These are phyloP conservation scores for Periconia digitata DNA, from an alignment of 2,329 filamentous ascomycete genomes.

Conservation along the genomic window DNA sequence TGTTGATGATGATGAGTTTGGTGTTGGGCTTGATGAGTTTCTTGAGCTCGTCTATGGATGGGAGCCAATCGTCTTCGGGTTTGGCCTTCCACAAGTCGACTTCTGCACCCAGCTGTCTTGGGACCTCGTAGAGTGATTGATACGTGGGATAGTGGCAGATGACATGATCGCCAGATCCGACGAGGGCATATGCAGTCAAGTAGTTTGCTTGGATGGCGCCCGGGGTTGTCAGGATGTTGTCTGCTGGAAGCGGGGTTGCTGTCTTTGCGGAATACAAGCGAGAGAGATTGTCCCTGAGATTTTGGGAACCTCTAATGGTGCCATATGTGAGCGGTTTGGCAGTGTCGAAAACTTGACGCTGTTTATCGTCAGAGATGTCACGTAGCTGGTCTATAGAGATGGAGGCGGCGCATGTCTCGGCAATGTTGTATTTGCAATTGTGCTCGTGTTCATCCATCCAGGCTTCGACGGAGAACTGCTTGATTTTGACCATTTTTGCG, in stretches of 20 bases:
- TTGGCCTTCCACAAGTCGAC: conserved; percentile 75
- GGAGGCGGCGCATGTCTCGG: conserved; percentile 77
- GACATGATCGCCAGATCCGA: conserved; percentile 77
- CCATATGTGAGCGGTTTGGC: conserved; percentile 71
- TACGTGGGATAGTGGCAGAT: conserved; percentile 83
- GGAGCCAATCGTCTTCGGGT: conserved; percentile 65
- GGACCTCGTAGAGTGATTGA: conserved; percentile 79
- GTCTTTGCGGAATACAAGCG: conserved; percentile 63
- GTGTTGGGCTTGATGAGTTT: conserved; percentile 67
- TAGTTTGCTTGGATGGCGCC: conserved; percentile 87
- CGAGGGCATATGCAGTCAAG: conserved; percentile 70
- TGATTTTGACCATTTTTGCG: conserved; percentile 59
- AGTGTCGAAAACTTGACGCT: conserved; percentile 51
- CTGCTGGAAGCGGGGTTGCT: conserved; percentile 50
- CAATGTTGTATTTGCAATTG: conserved; percentile 65
- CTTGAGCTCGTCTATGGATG: conserved; percentile 67
- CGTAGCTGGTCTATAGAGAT: conserved; percentile 70
- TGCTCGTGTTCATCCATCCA: conserved; percentile 61
- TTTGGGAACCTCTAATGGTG: conserved; percentile 67
- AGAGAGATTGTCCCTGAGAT: conserved; percentile 66
- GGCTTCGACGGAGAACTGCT: conserved; percentile 71
- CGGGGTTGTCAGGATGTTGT: conserved; percentile 74
- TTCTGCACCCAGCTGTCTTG: conserved; percentile 72
- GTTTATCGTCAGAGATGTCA: conserved; percentile 59
- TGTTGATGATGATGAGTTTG: conserved; percentile 71